These are phyloP conservation scores for Daldinia grandis DNA, from an alignment of 495 filamentous ascomycete species.

Conservation along the genomic window DNA sequence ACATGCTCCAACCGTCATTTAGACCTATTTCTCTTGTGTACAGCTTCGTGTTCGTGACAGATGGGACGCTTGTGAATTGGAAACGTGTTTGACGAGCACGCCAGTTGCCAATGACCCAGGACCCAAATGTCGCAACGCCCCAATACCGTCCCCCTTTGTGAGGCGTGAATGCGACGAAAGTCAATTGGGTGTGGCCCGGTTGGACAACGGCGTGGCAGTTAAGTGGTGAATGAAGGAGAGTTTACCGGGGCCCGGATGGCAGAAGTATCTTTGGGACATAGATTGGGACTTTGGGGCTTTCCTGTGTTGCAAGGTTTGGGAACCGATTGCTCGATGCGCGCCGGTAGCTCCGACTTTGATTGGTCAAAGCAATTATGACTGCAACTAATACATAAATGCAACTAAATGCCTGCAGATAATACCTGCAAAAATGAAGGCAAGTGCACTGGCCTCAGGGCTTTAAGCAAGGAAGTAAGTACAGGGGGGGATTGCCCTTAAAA, in stretches of 20 bases:
- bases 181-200: constrained; percentile 41
- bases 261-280: constrained; percentile 33
- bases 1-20: constrained; percentile 18
- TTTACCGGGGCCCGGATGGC: constrained; percentile 32
- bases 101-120: constrained; percentile 23
- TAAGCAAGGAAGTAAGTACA: constrained; percentile 32
- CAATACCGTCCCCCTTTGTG: constrained; percentile 25
- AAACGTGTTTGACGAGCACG: constrained; percentile 1
- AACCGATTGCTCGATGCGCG: background rate
- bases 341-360: background rate
- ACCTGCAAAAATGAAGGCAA: constrained; percentile 17
- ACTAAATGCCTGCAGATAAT: background rate
- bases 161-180: constrained; percentile 39
- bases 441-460: constrained; percentile 32
- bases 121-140: constrained; percentile 21
- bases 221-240: constrained; percentile 34
- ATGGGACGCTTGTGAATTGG: constrained; percentile 14
- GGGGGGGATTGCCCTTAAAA: constrained; percentile 15
- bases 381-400: constrained; percentile 2
- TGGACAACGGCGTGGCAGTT: constrained; percentile 38
- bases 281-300: constrained; percentile 8
- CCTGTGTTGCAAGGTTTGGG: constrained; percentile 1
- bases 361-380: constrained; percentile 10
- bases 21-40: background rate
- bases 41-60: constrained; percentile 26